phyloP scores from a whole-genome alignment of 345 rosid species.

The Streptanthus diversifolius region DNA sequence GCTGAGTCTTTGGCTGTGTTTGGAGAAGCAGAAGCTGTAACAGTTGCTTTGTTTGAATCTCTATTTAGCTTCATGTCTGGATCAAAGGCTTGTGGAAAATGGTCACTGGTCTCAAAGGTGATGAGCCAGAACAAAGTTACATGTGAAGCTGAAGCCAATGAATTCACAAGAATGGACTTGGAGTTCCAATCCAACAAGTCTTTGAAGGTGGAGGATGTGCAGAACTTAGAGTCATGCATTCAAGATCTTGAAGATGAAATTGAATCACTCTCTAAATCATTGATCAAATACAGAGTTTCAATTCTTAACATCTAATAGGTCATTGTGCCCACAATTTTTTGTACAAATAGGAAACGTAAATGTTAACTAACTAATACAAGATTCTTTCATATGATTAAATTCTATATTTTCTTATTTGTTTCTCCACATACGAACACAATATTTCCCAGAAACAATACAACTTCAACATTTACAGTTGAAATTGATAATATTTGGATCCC shows the following conservation, averaged over 20 bases:
- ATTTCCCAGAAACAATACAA: no score
- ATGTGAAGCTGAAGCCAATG: not conserved
- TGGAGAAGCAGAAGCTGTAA: constrained; percentile 34
- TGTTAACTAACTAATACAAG: not conserved
- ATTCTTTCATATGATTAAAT: not conserved
- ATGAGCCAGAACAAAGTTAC: constrained; percentile 16
- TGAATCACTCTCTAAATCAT: constrained; percentile 36
- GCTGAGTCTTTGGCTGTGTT: constrained; percentile 24
- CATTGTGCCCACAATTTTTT: constrained; percentile 18
- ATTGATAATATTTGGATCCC: not conserved
- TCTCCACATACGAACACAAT: not conserved
- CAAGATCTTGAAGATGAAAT: constrained; percentile 50
- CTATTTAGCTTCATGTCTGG: not conserved
- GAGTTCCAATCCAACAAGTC: not conserved
- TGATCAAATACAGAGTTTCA: constrained; percentile 45
- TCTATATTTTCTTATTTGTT: no score
- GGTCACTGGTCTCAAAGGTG: constrained; percentile 5
- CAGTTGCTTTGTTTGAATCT: constrained; percentile 4
- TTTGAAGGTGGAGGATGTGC: constrained; percentile 22
- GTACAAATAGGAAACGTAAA: not conserved
- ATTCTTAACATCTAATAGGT: constrained; percentile 39
- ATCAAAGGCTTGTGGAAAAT: not conserved
- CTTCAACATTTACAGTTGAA: not conserved
- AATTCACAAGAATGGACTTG: not conserved
- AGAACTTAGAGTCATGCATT: constrained; percentile 36